A percentile compares a stretch with the other conserved stretches of the same genome.
Conservation (phyloP, 2,329 filamentous ascomycete species). For the Calonectria honghensis region DNA sequence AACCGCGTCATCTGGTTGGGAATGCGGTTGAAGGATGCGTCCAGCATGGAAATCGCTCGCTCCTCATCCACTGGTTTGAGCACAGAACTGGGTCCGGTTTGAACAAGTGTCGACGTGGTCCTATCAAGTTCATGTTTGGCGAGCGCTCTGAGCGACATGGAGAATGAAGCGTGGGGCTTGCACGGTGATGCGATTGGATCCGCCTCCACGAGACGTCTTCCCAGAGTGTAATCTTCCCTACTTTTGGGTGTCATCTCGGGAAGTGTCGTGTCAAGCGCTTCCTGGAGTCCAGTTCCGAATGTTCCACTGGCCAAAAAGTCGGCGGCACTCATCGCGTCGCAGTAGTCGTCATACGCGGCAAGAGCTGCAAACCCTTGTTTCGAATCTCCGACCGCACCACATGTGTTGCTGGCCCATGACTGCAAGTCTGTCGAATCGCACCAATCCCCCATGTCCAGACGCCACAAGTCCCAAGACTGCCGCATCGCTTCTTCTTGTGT, state of each 20-base stretch:
- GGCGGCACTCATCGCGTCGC: conserved; percentile 77
- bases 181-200: conserved; percentile 59
- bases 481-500: conserved; percentile 78
- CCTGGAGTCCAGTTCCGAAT: conserved; percentile 67
- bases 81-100: conserved; percentile 16
- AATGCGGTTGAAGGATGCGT: conserved; percentile 58
- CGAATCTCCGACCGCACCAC: conserved; percentile 36
- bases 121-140: conserved; percentile 52
- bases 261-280: conserved; percentile 76
- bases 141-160: conserved; percentile 56
- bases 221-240: conserved; percentile 71
- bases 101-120: conserved; percentile 15
- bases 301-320: conserved; percentile 75
- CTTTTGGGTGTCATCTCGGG: conserved; percentile 71
- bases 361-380: conserved; percentile 63
- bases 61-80: conserved; percentile 59
- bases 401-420: conserved; percentile 60
- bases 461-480: conserved; percentile 81
- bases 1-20: conserved; percentile 64
- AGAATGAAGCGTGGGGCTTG: conserved; percentile 52
- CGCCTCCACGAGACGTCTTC: conserved; percentile 69
- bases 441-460: conserved; percentile 77
- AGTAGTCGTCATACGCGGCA: conserved; percentile 71
- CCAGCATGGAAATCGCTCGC: conserved; percentile 60
- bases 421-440: conserved; percentile 64